Conservation (phyloP, 495 filamentous ascomycete species). For the Trichoderma gamsii region DNA sequence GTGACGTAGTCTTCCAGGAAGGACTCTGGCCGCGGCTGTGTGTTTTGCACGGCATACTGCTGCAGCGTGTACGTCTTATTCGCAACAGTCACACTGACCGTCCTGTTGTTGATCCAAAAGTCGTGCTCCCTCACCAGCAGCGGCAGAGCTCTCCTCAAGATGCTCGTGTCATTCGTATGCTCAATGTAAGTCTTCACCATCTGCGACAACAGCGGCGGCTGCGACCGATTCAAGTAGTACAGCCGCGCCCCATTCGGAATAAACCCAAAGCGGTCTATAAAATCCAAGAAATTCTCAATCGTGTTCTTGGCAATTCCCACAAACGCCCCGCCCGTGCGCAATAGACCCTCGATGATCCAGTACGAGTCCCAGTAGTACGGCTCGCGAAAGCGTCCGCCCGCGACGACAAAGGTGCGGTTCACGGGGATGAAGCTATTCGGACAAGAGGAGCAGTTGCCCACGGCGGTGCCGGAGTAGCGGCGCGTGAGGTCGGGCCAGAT, state of each 20-base stretch:
- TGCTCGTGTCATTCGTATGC: conserved; percentile 44
- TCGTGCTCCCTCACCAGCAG: conserved; percentile 43
- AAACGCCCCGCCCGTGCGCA: conserved; percentile 44
- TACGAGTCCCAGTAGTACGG: conserved; percentile 50
- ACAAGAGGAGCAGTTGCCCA: conserved; percentile 37
- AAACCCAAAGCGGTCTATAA: conserved; percentile 45
- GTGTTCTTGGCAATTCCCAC: conserved; percentile 43
- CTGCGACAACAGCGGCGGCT: conserved; percentile 43
- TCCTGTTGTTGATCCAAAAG: conserved; percentile 43
- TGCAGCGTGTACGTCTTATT: conserved; percentile 36
- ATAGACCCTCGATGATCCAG: conserved; percentile 46
- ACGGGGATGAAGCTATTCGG: conserved; percentile 46
- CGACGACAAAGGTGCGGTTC: conserved; percentile 47
- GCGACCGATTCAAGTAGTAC: conserved; percentile 45
- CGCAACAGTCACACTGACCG: conserved; percentile 27
- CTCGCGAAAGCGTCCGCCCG: conserved; percentile 46
- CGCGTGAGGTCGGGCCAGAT: conserved; percentile 49
- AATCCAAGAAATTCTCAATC: conserved; percentile 47
- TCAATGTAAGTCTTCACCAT: conserved; percentile 46
- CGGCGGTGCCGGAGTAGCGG: conserved; percentile 36
- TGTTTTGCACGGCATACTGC: conserved; percentile 42
- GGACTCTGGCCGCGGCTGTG: conserved; percentile 45
- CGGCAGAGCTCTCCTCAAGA: conserved; percentile 39
- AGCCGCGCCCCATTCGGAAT: conserved; percentile 44
- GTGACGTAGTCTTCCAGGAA: conserved; percentile 43